Percentiles rank a stretch among this genome's conserved stretches.
These are phyloP conservation scores for Crucibulum laeve DNA, from an alignment of 768 basidiomycete genomes.

Conservation along the genomic window DNA sequence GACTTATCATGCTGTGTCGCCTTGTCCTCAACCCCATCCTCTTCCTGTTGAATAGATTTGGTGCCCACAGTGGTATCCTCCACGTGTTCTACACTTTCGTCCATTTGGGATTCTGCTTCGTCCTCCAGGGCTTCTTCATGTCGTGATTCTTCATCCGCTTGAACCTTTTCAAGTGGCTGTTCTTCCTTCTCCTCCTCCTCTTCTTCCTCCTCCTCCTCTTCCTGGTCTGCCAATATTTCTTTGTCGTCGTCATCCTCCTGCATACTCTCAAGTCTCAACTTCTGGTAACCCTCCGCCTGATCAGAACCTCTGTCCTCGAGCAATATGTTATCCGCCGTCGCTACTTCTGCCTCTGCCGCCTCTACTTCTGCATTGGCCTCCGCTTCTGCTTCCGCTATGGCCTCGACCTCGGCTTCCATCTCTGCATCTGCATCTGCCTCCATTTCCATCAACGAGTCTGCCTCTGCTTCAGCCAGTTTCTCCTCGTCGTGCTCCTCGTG, in stretches of 20 bases:
- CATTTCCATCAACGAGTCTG: conserved; percentile 2
- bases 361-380: conserved; percentile 9
- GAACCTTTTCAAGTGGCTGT: too few species aligned
- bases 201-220: conserved; percentile 7
- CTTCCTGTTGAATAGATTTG: too few species aligned
- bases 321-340: too few species aligned
- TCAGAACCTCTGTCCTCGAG: too few species aligned
- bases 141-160: too few species aligned
- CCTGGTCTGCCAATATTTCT: conserved; percentile 3
- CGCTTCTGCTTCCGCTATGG: conserved; percentile 5
- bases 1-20: too few species aligned
- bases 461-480: conserved; percentile 7
- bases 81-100: too few species aligned
- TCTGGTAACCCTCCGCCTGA: conserved; percentile 8
- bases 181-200: conserved; percentile 1
- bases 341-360: conserved; percentile 15
- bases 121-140: too few species aligned
- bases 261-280: background rate
- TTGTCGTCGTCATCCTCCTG: background rate
- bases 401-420: conserved; percentile 3
- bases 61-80: too few species aligned
- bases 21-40: too few species aligned
- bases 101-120: too few species aligned
- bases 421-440: conserved; percentile 8
- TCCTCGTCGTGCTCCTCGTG: conserved; percentile 8